phyloP scores from a whole-genome alignment of 352 stramenopile species.

The Pythium aquatile region DNA sequence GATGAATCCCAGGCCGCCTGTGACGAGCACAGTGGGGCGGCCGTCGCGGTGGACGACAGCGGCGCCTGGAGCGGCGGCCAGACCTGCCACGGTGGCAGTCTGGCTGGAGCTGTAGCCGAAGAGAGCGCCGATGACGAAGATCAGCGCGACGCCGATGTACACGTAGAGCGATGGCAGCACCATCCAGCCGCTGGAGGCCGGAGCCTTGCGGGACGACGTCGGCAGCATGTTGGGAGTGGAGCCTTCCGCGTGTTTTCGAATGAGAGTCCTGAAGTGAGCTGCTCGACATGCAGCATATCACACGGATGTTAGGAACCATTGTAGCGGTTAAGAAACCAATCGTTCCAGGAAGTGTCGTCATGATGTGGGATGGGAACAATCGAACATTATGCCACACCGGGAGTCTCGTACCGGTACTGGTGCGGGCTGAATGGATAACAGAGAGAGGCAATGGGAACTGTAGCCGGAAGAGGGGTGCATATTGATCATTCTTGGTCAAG shows the following conservation, averaged over 20 bases:
- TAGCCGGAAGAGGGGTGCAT: not conserved
- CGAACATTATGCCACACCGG: not conserved
- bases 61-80: conserved; percentile 21
- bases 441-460: not conserved
- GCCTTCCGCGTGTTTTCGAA: conserved; percentile 8
- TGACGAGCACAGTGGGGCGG: conserved; percentile 71
- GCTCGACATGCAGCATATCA: conserved; percentile 9
- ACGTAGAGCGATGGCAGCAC: conserved; percentile 69
- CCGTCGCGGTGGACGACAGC: conserved; percentile 33
- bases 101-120: conserved; percentile 69
- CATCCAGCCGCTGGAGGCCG: conserved; percentile 64
- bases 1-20: conserved; percentile 80
- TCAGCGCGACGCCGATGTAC: conserved; percentile 58
- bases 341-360: not conserved
- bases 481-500: conserved; percentile 4
- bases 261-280: not conserved
- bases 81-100: conserved; percentile 4
- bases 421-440: too few species aligned
- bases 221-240: conserved; percentile 23
- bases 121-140: conserved; percentile 65
- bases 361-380: not conserved
- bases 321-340: conserved; percentile 1
- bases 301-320: not conserved
- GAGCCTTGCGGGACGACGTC: conserved; percentile 25
- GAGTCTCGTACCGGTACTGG: too few species aligned